Evolutionary conservation across 352 stramenopile genomes (phyloP).

Genomic region (Blastocystis sp.): DNA sequence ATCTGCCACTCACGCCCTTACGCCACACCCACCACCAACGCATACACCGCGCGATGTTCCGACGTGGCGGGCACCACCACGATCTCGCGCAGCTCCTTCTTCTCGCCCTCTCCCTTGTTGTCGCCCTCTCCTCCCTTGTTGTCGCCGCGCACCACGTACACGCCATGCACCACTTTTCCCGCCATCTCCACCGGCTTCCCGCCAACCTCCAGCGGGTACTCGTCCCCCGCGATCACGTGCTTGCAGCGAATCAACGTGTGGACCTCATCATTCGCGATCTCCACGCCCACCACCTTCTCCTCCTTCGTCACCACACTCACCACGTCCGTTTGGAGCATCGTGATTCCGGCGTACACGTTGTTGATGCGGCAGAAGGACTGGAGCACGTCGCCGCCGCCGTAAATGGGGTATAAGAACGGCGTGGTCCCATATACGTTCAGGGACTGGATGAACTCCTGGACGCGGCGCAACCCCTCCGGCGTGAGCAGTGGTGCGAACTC

Average conservation of each 20-base stretch:
- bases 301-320: slow-evolving; percentile 6
- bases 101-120: not conserved
- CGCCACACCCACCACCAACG: not conserved
- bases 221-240: slow-evolving; percentile 38
- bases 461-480: slow-evolving; percentile 24
- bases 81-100: slow-evolving; percentile 51
- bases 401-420: slow-evolving; percentile 60
- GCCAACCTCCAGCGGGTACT: slow-evolving; percentile 19
- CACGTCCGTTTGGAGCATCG: slow-evolving; percentile 55
- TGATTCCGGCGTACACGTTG: slow-evolving; percentile 58
- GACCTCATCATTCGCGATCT: slow-evolving; percentile 42
- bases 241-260: slow-evolving; percentile 63
- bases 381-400: slow-evolving; percentile 46
- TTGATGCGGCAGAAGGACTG: slow-evolving; percentile 64
- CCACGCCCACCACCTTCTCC: slow-evolving; percentile 5
- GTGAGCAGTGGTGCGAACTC: slow-evolving; percentile 31
- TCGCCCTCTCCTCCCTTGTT: not conserved
- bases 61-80: slow-evolving; percentile 28
- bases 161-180: slow-evolving; percentile 39
- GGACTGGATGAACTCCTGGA: slow-evolving; percentile 57
- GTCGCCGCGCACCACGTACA: slow-evolving; percentile 39
- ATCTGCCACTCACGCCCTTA: slow-evolving; percentile 7
- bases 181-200: not conserved
- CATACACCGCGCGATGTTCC: slow-evolving; percentile 31
- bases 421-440: slow-evolving; percentile 56